Percentiles rank a stretch among this genome's conserved stretches.
Evolutionary conservation across 306 rosid species (phyloP).

Genomic region (Cyclanthera cordifolia): DNA sequence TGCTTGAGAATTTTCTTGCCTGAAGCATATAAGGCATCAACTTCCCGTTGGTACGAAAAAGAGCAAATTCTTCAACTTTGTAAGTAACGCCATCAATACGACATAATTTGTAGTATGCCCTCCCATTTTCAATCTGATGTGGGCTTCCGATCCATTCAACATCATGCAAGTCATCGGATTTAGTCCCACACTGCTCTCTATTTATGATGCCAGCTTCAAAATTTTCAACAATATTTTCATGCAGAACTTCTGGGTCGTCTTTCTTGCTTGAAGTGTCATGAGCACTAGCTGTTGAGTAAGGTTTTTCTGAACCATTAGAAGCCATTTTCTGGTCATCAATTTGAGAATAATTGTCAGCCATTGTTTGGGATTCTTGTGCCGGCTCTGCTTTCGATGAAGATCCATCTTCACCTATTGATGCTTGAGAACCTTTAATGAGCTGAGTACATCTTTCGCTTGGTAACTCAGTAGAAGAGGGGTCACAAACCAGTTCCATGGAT

Average conservation of each 20-base stretch:
- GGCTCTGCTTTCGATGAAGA: constrained; percentile 21
- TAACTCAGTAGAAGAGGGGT: constrained; percentile 27
- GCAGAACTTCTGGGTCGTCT: constrained; percentile 35
- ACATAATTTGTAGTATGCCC: constrained; percentile 52
- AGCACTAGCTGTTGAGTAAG: constrained; percentile 30
- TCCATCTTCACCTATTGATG: constrained; percentile 25
- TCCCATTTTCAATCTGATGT: constrained; percentile 32
- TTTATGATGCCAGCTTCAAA: constrained; percentile 34
- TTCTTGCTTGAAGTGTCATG: constrained; percentile 26
- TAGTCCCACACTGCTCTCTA: constrained; percentile 25
- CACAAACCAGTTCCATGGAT: constrained; percentile 23
- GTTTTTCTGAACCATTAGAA: constrained; percentile 26
- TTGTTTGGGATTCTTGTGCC: constrained; percentile 22
- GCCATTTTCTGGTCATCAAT: constrained; percentile 25
- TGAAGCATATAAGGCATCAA: constrained; percentile 64
- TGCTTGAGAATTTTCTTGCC: constrained; percentile 43
- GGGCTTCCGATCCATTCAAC: constrained; percentile 71
- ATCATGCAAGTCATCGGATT: constrained; percentile 35
- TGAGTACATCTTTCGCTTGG: constrained; percentile 32
- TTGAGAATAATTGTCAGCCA: constrained; percentile 22
- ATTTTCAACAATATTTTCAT: constrained; percentile 29
- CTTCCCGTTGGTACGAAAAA: constrained; percentile 50
- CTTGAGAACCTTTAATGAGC: constrained; percentile 29
- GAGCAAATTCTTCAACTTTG: constrained; percentile 57
- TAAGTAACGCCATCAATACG: constrained; percentile 51